Evolutionary conservation across 768 basidiomycete genomes (phyloP).

Genomic region (Neoboletus magnificus): DNA sequence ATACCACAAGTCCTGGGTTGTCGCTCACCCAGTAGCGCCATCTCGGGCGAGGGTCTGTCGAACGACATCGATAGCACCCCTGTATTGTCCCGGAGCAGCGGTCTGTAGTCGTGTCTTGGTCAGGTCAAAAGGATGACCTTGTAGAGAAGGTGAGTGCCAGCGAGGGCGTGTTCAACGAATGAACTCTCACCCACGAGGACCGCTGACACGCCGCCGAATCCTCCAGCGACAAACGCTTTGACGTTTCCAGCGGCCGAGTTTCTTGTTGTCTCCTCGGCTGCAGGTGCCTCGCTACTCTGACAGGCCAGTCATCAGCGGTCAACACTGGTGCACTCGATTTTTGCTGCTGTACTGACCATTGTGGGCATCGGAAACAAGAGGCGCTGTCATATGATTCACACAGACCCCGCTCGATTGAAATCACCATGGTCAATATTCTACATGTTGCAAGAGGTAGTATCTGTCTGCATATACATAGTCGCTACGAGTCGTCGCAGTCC

Average conservation of each 20-base stretch:
- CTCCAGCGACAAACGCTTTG: constrained; percentile 92
- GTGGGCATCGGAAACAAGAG: constrained; percentile 12
- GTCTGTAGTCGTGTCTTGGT: constrained; percentile 97
- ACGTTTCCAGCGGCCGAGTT: constrained; percentile 38
- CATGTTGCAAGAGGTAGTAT: constrained; percentile 11
- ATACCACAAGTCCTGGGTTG: not conserved
- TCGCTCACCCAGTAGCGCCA: constrained; percentile 79
- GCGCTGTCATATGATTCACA: constrained; percentile 30
- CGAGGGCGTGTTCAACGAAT: not conserved
- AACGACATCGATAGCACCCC: constrained; percentile 90
- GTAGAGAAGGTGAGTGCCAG: constrained; percentile 9
- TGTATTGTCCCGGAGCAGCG: constrained; percentile 83
- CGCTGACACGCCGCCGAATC: constrained; percentile 83
- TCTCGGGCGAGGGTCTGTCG: constrained; percentile 88
- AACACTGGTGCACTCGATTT: not conserved
- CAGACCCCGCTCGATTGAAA: constrained; percentile 11
- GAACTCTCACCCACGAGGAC: constrained; percentile 78
- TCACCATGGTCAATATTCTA: constrained; percentile 2
- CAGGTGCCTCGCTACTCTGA: constrained; percentile 26
- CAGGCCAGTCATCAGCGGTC: constrained; percentile 12
- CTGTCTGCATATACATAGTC: constrained; percentile 14
- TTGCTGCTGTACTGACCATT: constrained; percentile 24
- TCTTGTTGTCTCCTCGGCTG: constrained; percentile 18
- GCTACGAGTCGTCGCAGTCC: constrained; percentile 42
- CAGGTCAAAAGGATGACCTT: constrained; percentile 96